phyloP scores from a whole-genome alignment of 352 stramenopile genomes.

The Phytopythium aichiense region DNA sequence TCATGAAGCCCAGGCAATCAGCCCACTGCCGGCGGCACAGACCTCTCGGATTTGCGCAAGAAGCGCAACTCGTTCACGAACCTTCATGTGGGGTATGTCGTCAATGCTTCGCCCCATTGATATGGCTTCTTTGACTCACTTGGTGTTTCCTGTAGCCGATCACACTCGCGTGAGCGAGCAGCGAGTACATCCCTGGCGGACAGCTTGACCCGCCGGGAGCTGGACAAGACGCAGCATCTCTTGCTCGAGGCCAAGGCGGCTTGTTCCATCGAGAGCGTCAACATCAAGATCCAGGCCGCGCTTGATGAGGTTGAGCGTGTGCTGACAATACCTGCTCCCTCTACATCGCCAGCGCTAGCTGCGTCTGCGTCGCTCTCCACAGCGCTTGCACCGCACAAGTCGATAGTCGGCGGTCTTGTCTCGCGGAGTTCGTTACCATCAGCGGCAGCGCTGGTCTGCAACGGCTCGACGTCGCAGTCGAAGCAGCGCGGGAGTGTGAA shows the following conservation, averaged over 20 bases:
- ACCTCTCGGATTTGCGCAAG: slow-evolving; percentile 14
- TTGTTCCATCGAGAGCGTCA: slow-evolving; percentile 36
- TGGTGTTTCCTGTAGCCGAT: neutral
- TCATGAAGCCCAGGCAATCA: slow-evolving; percentile 10
- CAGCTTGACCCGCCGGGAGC: slow-evolving; percentile 30
- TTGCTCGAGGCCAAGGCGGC: slow-evolving; percentile 43
- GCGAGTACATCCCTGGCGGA: slow-evolving; percentile 9
- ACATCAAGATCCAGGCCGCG: slow-evolving; percentile 37
- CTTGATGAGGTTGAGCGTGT: slow-evolving; percentile 46
- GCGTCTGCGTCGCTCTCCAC: neutral
- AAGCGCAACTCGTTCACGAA: slow-evolving; percentile 49
- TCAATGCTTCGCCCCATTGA: neutral
- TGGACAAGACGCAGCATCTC: slow-evolving; percentile 50
- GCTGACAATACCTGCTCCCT: slow-evolving; percentile 9
- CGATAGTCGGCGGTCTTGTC: neutral
- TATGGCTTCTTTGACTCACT: neutral
- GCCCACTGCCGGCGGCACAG: slow-evolving; percentile 1
- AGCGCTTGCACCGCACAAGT: neutral
- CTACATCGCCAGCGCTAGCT: slow-evolving; percentile 1
- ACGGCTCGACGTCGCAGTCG: neutral
- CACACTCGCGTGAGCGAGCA: slow-evolving; percentile 6
- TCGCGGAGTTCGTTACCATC: neutral
- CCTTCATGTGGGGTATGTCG: slow-evolving; percentile 45
- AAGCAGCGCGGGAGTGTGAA: neutral
- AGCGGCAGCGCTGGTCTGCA: neutral